These are phyloP conservation scores for Xylaria palmicola DNA, from an alignment of 495 filamentous ascomycete genomes.

Conservation along the genomic window DNA sequence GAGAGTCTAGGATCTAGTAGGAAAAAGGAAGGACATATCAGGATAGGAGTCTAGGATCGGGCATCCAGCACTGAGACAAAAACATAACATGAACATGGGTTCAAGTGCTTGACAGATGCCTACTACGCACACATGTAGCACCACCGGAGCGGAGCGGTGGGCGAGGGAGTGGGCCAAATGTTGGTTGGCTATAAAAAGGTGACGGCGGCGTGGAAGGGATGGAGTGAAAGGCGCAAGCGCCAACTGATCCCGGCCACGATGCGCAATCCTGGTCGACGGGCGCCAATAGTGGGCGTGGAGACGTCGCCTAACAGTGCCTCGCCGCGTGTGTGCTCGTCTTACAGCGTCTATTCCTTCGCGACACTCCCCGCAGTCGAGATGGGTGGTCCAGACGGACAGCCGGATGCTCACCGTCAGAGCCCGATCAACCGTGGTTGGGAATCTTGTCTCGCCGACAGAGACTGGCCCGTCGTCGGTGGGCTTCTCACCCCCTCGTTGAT, in stretches of 20 bases:
- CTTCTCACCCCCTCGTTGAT: neutral
- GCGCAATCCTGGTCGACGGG: constrained; percentile 24
- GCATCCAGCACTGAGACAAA: constrained; percentile 33
- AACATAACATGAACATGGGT: constrained; percentile 18
- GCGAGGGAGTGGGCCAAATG: constrained; percentile 13
- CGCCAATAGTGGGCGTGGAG: constrained; percentile 25
- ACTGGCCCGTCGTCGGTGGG: neutral
- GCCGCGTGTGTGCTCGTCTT: constrained; percentile 19
- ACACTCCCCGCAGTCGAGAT: constrained; percentile 3
- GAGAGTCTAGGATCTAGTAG: constrained; percentile 22
- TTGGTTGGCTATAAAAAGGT: constrained; percentile 39
- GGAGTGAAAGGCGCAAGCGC: constrained; percentile 33
- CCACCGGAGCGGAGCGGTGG: constrained; percentile 21
- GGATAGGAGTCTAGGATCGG: constrained; percentile 3
- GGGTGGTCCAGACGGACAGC: neutral
- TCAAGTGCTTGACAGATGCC: constrained; percentile 18
- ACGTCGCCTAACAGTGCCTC: constrained; percentile 30
- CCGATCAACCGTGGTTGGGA: neutral
- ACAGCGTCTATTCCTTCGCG: constrained; percentile 5
- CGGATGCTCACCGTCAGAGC: neutral
- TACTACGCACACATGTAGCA: no score
- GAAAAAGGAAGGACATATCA: constrained; percentile 21
- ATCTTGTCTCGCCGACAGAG: neutral
- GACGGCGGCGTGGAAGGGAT: constrained; percentile 25
- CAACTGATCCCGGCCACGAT: constrained; percentile 25